These are phyloP conservation scores for Ustilago esculenta DNA, from an alignment of 1,284 basidiomycete species.

Conservation along the genomic window DNA sequence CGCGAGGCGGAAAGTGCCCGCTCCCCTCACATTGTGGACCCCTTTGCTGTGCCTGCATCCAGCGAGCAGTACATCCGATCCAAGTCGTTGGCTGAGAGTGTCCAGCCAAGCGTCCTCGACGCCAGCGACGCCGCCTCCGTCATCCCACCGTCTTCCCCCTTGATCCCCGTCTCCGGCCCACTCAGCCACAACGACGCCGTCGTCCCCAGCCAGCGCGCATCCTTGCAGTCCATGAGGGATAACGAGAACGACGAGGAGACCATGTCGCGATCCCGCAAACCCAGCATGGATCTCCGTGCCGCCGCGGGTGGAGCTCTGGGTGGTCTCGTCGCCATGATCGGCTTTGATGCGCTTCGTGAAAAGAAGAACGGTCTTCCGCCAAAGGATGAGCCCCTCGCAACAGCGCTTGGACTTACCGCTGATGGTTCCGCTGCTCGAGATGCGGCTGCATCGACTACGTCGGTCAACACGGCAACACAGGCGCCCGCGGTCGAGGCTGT, in stretches of 20 bases:
- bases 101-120: constrained; percentile 45
- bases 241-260: constrained; percentile 40
- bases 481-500: constrained; percentile 3
- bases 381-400: constrained; percentile 26
- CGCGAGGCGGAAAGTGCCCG: constrained; percentile 46
- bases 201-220: constrained; percentile 38
- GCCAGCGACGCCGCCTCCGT: constrained; percentile 37
- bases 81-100: constrained; percentile 42
- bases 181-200: constrained; percentile 48
- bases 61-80: constrained; percentile 20
- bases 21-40: constrained; percentile 45
- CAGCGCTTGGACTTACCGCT: constrained; percentile 16
- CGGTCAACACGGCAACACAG: constrained; percentile 17
- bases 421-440: constrained; percentile 4
- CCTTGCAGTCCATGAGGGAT: constrained; percentile 41
- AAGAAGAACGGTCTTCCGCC: constrained; percentile 39
- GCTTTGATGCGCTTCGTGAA: constrained; percentile 44
- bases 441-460: constrained; percentile 17
- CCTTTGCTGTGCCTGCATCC: constrained; percentile 7
- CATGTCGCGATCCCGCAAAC: constrained; percentile 35
- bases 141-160: constrained; percentile 34
- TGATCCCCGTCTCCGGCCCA: constrained; percentile 48
- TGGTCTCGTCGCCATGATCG: constrained; percentile 48
- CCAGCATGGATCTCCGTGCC: constrained; percentile 40
- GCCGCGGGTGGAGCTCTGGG: constrained; percentile 48